Percentiles rank a stretch among this genome's conserved stretches.
phyloP scores from a whole-genome alignment of 2,329 filamentous ascomycete species.

The Ascochyta pisi region DNA sequence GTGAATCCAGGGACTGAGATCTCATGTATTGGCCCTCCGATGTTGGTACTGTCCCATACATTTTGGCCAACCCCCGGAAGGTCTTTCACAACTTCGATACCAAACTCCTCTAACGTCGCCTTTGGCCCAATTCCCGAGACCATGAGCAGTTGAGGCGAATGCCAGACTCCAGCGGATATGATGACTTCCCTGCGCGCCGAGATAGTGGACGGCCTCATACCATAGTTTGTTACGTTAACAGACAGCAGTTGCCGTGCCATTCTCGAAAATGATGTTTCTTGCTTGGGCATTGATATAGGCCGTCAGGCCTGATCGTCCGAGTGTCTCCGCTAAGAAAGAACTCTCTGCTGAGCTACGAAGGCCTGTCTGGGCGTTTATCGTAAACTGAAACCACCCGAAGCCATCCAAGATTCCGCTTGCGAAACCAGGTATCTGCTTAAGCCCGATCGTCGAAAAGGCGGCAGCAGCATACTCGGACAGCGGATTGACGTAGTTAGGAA shows the following conservation, averaged over 20 bases:
- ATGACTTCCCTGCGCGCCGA: constrained; percentile 51
- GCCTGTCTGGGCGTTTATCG: background rate
- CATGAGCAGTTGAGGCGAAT: constrained; percentile 50
- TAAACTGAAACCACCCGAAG: background rate
- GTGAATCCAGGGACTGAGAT: background rate
- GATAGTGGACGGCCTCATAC: constrained; percentile 15
- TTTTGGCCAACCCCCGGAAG: constrained; percentile 34
- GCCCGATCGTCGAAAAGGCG: background rate
- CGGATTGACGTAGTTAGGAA: background rate
- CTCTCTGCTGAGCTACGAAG: constrained; percentile 20
- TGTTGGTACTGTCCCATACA: constrained; percentile 12
- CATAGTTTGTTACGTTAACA: background rate
- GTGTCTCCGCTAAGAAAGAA: constrained; percentile 6
- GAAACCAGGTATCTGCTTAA: background rate
- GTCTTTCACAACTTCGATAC: constrained; percentile 29
- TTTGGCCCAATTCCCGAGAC: constrained; percentile 46
- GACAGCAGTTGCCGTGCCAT: constrained; percentile 2
- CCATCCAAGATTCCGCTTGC: background rate
- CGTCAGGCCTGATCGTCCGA: constrained; percentile 23
- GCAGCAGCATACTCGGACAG: background rate
- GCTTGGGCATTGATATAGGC: too few relatives aligned
- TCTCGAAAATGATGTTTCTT: constrained; percentile 44
- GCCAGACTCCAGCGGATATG: constrained; percentile 52
- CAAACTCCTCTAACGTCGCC: constrained; percentile 16
- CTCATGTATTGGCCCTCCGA: background rate